Percentiles rank a stretch among this genome's conserved stretches.
Conservation (phyloP, 305 asterid species). For the Fraxinus ornus region DNA sequence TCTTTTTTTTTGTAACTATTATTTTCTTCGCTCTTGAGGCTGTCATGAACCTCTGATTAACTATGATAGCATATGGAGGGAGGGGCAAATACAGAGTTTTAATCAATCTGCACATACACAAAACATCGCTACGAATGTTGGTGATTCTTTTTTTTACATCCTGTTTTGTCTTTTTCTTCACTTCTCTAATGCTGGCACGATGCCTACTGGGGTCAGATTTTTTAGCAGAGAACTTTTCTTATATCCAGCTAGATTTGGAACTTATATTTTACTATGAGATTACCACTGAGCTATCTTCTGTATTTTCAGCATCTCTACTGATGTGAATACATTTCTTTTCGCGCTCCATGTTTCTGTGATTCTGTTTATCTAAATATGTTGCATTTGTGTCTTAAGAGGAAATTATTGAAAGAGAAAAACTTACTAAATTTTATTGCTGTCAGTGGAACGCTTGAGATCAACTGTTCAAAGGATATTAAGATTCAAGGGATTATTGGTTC, state of each 20-base stretch:
- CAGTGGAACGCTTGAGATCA: slow-evolving; percentile 91
- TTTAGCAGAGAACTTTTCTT: neutral
- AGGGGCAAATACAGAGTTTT: neutral
- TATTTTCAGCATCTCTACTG: neutral
- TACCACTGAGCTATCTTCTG: slow-evolving; percentile 1
- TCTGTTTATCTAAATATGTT: neutral
- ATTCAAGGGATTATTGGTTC: slow-evolving; percentile 97
- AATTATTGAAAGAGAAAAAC: neutral
- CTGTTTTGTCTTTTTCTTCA: neutral
- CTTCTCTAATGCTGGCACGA: neutral
- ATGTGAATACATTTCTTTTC: neutral
- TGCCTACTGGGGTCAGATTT: neutral
- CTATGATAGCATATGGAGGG: neutral
- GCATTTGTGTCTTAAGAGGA: neutral
- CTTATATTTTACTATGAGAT: slow-evolving; percentile 8
- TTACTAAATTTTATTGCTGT: slow-evolving; percentile 16
- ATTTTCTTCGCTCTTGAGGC: neutral
- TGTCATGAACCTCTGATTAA: neutral
- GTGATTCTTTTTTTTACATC: neutral
- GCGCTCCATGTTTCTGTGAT: neutral
- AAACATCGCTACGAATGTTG: neutral
- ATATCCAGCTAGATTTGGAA: neutral
- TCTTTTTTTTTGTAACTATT: neutral
- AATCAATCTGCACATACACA: neutral
- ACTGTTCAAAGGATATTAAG: slow-evolving; percentile 96